Conservation (phyloP, 176 grass and related monocot genomes). For the Paspalum notatum region DNA sequence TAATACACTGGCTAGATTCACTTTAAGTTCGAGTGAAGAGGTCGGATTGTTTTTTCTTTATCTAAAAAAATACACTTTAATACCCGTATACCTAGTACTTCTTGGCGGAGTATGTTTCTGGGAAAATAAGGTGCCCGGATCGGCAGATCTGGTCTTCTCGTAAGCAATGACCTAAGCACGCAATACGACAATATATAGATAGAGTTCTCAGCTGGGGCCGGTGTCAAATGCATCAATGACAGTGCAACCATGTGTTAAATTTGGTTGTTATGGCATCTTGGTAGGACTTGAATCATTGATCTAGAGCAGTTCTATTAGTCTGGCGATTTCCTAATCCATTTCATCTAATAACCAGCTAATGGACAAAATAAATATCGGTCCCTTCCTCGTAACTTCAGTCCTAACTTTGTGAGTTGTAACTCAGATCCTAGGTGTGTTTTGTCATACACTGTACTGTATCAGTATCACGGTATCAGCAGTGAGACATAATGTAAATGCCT, state of each 20-base stretch:
- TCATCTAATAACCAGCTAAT: not conserved
- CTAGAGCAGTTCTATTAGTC: not conserved
- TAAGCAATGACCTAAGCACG: constrained; percentile 34
- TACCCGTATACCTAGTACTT: too few species aligned
- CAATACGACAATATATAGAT: not conserved
- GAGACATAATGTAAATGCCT: too few species aligned
- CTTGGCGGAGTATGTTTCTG: not conserved
- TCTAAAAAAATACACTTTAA: too few species aligned
- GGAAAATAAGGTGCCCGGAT: not conserved
- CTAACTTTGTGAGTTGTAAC: too few species aligned
- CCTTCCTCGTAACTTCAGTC: not conserved
- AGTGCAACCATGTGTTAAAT: not conserved
- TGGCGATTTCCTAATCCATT: not conserved
- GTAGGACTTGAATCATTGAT: not conserved
- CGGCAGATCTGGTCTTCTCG: not conserved
- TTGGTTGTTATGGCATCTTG: not conserved
- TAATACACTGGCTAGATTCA: too few species aligned
- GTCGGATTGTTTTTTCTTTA: too few species aligned
- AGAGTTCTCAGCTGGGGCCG: not conserved
- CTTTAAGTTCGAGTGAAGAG: too few species aligned
- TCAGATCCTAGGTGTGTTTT: too few species aligned
- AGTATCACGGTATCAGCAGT: too few species aligned
- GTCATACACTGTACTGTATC: too few species aligned
- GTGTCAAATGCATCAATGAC: not conserved
- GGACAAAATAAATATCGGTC: not conserved